Conservation (phyloP, 306 rosid genomes). For the Canavalia ensiformis region DNA sequence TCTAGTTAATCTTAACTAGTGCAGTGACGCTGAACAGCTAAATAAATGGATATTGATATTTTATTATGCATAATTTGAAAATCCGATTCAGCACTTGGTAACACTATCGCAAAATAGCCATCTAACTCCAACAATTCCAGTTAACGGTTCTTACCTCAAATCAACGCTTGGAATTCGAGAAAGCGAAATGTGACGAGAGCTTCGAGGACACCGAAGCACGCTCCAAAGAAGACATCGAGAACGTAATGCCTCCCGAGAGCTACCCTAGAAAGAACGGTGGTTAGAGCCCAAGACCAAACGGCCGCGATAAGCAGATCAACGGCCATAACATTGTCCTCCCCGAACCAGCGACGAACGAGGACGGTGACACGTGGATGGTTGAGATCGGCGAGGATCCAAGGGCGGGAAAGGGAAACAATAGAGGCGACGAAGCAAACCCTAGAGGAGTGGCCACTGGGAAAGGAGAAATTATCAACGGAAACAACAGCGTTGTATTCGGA, state of each 20-base stretch:
- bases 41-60: neutral
- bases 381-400: conserved; percentile 31
- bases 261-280: conserved; percentile 67
- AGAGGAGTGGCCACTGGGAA: conserved; percentile 87
- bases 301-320: conserved; percentile 38
- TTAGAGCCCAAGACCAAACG: conserved; percentile 69
- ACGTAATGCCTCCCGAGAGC: conserved; percentile 81
- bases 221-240: conserved; percentile 59
- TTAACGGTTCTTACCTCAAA: conserved; percentile 52
- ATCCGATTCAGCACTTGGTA: neutral
- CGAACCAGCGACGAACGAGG: conserved; percentile 46
- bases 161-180: conserved; percentile 46
- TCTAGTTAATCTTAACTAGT: conserved; percentile 5
- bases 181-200: conserved; percentile 62
- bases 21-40: neutral
- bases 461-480: conserved; percentile 72
- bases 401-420: conserved; percentile 55
- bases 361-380: conserved; percentile 34
- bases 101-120: neutral
- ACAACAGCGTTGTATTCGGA: conserved; percentile 64
- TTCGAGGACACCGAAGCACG: conserved; percentile 69
- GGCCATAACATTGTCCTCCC: conserved; percentile 32
- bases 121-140: neutral
- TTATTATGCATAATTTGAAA: neutral
- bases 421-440: conserved; percentile 76